Base-by-base conservation (phyloP, 371 early-diverging fungal species). In the Lichtheimia hyalospora region DNA sequence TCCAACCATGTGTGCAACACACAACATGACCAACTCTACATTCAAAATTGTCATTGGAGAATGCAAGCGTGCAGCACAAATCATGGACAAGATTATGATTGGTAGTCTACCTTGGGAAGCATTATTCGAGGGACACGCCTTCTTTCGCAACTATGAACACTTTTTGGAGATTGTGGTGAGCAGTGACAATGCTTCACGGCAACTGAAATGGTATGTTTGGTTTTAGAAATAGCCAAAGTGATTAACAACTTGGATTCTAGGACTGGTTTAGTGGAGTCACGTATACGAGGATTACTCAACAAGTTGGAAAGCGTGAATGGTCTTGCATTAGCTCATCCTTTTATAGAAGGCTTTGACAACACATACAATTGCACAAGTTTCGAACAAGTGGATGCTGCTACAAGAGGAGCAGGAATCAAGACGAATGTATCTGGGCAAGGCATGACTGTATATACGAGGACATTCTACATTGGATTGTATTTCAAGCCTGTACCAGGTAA, bases 1-100 rank as follows among this genome's bases (percentile, higher is more conserved):
- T 71, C 99, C 99, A 15, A 94, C 97, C n/a, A 99, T 99, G 96
- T 99, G 99, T 71, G 89, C 99, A 0, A 99, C 99, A 0, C 99
- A 99, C 77, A 99, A 99, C 68, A 97, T 99, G 13, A 92, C 95
- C 0, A 78, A 79, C 40, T 97, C 98, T 1, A 99, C 99, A 0
- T 85, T 87, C 28, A 67, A 63, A 7, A 87, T 98, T n/a, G 94
- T 96, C 64, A 87, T 85, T n/a, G 82, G 83, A 16, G 99, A 99
- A 82, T 91, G 99, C 60, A 82, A 86, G 63, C 82, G 89, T 39
- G 87, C 84, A 54, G 67, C 62, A 40, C 89, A 89, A 12, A 79
- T 95, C 20, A 84, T 87, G 6, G 87, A 90, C 40, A 79, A 81
- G 52, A 89, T 95, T 24, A 81, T 92, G 84, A 63, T 74, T n/a